These are phyloP conservation scores for Cryomyces minteri DNA, from an alignment of 495 filamentous ascomycete genomes.

Conservation along the genomic window DNA sequence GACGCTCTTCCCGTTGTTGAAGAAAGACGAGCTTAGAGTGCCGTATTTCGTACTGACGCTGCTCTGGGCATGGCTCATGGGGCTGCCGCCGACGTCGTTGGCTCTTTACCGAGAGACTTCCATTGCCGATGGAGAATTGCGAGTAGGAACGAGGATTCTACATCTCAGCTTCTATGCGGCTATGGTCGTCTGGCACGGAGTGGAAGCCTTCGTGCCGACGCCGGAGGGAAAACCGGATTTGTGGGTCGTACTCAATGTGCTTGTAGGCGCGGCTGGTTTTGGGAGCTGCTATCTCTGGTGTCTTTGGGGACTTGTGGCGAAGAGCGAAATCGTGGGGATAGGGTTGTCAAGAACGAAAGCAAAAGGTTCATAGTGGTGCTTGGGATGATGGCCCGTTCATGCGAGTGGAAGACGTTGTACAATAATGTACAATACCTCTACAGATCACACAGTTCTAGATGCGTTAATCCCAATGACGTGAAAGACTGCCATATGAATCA, in stretches of 20 bases:
- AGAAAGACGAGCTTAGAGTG: slow-evolving; percentile 57
- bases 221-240: slow-evolving; percentile 71
- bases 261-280: slow-evolving; percentile 72
- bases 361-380: background rate
- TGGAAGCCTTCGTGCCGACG: slow-evolving; percentile 45
- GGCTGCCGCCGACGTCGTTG: slow-evolving; percentile 59
- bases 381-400: background rate
- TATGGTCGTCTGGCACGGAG: slow-evolving; percentile 64
- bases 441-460: no score
- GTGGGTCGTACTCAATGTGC: slow-evolving; percentile 80
- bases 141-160: slow-evolving; percentile 39
- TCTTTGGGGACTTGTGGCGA: slow-evolving; percentile 45
- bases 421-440: no score
- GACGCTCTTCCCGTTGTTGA: slow-evolving; percentile 85
- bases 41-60: slow-evolving; percentile 71
- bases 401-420: no score
- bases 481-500: no score
- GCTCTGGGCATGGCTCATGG: slow-evolving; percentile 80
- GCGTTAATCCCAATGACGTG: no score
- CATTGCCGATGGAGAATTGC: slow-evolving; percentile 21
- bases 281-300: slow-evolving; percentile 83
- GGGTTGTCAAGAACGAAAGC: background rate
- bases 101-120: slow-evolving; percentile 36
- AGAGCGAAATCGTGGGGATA: slow-evolving; percentile 25
- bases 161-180: slow-evolving; percentile 57